Percentiles rank a stretch among this genome's conserved stretches.
Evolutionary conservation across 257 asterid genomes (phyloP).

Genomic region (Solanum habrochaites): DNA sequence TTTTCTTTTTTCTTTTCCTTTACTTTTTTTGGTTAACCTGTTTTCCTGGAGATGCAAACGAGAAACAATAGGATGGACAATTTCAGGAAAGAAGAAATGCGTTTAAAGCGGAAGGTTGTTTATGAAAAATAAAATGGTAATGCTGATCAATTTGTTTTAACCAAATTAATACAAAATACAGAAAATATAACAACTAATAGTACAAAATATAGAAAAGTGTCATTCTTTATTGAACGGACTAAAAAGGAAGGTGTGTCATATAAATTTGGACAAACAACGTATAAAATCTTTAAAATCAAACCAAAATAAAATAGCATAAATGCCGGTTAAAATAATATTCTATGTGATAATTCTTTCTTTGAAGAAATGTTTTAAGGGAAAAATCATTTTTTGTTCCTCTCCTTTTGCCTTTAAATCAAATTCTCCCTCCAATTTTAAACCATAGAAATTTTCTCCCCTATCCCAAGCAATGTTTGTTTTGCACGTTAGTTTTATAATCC

Average conservation of each 20-base stretch:
- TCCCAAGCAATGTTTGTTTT: background rate
- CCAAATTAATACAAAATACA: background rate
- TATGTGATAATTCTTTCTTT: background rate
- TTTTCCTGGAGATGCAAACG: background rate
- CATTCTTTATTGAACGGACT: background rate
- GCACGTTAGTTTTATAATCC: background rate
- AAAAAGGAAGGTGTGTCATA: too few relatives aligned
- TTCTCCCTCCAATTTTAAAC: background rate
- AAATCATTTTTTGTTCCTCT: background rate
- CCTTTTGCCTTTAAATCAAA: background rate
- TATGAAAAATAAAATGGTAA: background rate
- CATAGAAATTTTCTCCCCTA: background rate
- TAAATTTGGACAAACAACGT: background rate
- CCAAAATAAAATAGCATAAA: background rate
- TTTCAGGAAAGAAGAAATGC: conserved; percentile 3
- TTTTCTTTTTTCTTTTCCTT: background rate
- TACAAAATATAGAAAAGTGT: background rate
- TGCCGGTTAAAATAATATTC: background rate
- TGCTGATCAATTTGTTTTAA: background rate
- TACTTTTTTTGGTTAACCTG: background rate
- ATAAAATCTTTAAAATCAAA: background rate
- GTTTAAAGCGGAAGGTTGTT: conserved; percentile 4
- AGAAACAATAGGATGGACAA: background rate
- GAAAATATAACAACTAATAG: background rate
- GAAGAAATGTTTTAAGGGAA: background rate